Evolutionary conservation across 805 yeast species (phyloP).

Genomic region (Wickerhamiella lipophila): DNA sequence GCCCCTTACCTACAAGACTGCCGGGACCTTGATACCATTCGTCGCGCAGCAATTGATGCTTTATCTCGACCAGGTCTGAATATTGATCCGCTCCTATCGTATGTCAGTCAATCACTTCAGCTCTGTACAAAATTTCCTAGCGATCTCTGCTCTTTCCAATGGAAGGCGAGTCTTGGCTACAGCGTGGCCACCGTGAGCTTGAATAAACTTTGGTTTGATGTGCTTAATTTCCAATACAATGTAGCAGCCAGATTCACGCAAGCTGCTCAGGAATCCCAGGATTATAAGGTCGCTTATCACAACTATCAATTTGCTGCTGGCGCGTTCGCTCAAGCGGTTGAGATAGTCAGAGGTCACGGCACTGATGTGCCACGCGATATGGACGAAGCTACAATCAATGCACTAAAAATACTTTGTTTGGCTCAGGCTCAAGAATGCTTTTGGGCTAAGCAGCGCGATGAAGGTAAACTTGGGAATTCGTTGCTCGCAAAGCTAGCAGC

Average conservation of each 20-base stretch:
- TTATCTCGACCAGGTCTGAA: not conserved
- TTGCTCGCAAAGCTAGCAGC: conserved; percentile 51
- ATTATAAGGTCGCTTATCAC: conserved; percentile 48
- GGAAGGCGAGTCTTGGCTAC: conserved; percentile 61
- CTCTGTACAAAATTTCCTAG: conserved; percentile 44
- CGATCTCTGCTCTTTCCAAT: conserved; percentile 47
- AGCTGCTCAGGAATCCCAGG: conserved; percentile 34
- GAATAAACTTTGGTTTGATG: conserved; percentile 46
- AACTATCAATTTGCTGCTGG: conserved; percentile 66
- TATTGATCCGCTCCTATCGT: conserved; percentile 8
- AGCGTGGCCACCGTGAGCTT: conserved; percentile 36
- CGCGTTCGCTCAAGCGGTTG: conserved; percentile 34
- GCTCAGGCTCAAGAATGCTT: conserved; percentile 83
- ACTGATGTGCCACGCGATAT: conserved; percentile 34
- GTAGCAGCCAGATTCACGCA: conserved; percentile 52
- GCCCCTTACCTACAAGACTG: conserved; percentile 33
- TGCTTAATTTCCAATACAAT: conserved; percentile 51
- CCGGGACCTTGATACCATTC: conserved; percentile 23
- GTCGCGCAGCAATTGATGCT: conserved; percentile 20
- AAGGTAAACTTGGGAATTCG: conserved; percentile 39
- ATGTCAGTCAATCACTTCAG: conserved; percentile 13
- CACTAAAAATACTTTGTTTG: conserved; percentile 42
- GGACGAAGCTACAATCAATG: conserved; percentile 37
- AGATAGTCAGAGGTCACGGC: conserved; percentile 20
- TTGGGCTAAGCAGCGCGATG: conserved; percentile 58